Evolutionary conservation across 352 stramenopile species (phyloP).

Genomic region (Phytophthora parvispora): DNA sequence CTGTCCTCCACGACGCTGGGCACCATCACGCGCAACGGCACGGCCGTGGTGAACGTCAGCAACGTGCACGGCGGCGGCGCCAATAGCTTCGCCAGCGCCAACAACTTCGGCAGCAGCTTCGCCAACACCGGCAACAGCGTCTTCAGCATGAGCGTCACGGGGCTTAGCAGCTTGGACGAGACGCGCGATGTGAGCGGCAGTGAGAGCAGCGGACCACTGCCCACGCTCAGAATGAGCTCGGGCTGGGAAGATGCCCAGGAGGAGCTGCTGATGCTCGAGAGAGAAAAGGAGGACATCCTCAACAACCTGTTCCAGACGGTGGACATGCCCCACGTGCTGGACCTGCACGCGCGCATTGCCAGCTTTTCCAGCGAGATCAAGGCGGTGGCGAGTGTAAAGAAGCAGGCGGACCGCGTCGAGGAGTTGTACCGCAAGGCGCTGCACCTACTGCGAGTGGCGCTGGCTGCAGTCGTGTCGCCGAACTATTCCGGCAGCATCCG

Average conservation of each 20-base stretch:
- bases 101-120: conserved; percentile 27
- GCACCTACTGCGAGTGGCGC: conserved; percentile 72
- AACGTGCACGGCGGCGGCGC: conserved; percentile 33
- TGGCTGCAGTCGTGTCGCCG: conserved; percentile 77
- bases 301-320: conserved; percentile 69
- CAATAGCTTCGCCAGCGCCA: conserved; percentile 4
- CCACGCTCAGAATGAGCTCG: conserved; percentile 37
- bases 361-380: conserved; percentile 86
- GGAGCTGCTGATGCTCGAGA: conserved; percentile 69
- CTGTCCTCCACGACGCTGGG: conserved; percentile 69
- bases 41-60: conserved; percentile 44
- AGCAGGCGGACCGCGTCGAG: conserved; percentile 80
- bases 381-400: conserved; percentile 75
- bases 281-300: conserved; percentile 80
- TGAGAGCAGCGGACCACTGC: conserved; percentile 38
- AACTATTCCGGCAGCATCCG: conserved; percentile 78
- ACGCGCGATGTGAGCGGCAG: conserved; percentile 39
- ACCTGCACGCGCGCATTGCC: conserved; percentile 78
- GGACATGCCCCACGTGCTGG: conserved; percentile 71
- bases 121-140: conserved; percentile 28
- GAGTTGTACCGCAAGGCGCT: conserved; percentile 82
- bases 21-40: conserved; percentile 43
- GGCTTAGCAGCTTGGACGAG: conserved; percentile 34
- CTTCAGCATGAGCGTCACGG: conserved; percentile 29
- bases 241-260: conserved; percentile 61